Evolutionary conservation across 2,329 filamentous ascomycete species (phyloP), one percentile per base, ranked within the genome.

Genomic region (Fusarium virguliforme): DNA sequence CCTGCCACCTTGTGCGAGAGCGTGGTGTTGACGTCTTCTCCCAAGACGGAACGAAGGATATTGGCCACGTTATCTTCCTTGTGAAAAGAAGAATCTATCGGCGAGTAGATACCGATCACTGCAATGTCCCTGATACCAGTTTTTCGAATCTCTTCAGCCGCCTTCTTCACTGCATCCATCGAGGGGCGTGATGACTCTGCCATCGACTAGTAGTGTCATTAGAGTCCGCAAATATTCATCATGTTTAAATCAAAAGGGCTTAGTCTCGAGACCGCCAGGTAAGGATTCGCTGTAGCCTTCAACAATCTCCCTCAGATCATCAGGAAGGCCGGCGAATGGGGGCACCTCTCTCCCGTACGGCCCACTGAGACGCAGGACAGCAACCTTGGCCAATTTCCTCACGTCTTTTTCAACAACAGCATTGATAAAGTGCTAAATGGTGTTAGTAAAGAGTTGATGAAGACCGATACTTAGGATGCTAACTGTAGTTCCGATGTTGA

Each of bases 371-470:
- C 84, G 75, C 8, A 85, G 64, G 5, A 85, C 81, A 13, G 82
- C 84, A 4, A 85, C 81, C 10, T 79, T 80, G 32, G 76, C 79
- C 7, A 85, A 77, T 7, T 81, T 77, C 37, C 78, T 68, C 3
- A 77, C 75, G 75, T 85, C 83, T 10, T 79, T 79, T 66, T 85
- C 81, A 7, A 85, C 77, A 8, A 85, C 77, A 0, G 83, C 83
- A 71, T 85, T 85, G 70, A 85, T 81, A 65, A 85, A 85, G 68
- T 85, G 83, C 63, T 65, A 6, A 13, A 34, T 8, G 10, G 1
- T 18, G 1, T 55, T n/a, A 28, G 2, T 50, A 10, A 30, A 18
- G 12, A 18, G 15, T 18, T 32, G n/a, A 8, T 7, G 4, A 18
- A 18, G 1, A 18, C 15, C n/a, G 7, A 2, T 9, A 1, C 5